Percentiles rank a stretch among this genome's conserved stretches.
Conservation (phyloP, 805 yeast species). For the Wickerhamiella occidentalis region DNA sequence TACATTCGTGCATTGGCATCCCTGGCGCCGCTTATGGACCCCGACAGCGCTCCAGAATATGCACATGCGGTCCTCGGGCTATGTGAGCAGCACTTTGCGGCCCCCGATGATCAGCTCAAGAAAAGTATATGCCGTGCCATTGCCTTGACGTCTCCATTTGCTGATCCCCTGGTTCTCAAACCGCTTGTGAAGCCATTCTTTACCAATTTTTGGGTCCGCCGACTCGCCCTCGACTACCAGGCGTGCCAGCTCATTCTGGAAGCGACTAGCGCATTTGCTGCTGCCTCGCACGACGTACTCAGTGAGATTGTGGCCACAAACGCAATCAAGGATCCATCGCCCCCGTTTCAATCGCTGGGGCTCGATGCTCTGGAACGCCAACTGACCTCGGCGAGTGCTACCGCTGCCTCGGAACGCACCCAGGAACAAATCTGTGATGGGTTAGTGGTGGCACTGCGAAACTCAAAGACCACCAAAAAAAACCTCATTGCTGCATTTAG, state of each 20-base stretch:
- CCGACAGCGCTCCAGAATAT: conserved; percentile 67
- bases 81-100: conserved; percentile 54
- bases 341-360: conserved; percentile 66
- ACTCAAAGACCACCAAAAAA: conserved; percentile 49
- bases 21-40: conserved; percentile 75
- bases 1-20: conserved; percentile 68
- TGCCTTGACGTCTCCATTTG: conserved; percentile 41
- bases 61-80: conserved; percentile 61
- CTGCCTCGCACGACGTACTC: conserved; percentile 43
- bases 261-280: conserved; percentile 57
- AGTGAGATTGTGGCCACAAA: conserved; percentile 38
- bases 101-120: conserved; percentile 84
- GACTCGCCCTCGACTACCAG: conserved; percentile 48
- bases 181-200: conserved; percentile 51
- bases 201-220: conserved; percentile 65
- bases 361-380: conserved; percentile 41
- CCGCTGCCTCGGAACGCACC: conserved; percentile 37
- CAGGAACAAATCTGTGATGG: conserved; percentile 63
- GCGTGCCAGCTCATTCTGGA: conserved; percentile 51
- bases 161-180: conserved; percentile 37
- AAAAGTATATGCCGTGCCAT: conserved; percentile 57
- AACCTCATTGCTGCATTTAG: conserved; percentile 53
- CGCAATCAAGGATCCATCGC: conserved; percentile 70
- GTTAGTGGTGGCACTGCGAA: conserved; percentile 64
- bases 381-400: background rate